These are phyloP conservation scores for barrel medic (Medicago truncatula) DNA, from an alignment of 306 rosid species.

Conservation along the genomic window MtrunA17r5.0-ANR NC_053049.1:44914501-44915000, in stretches of 20 bases:
- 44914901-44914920: not conserved
- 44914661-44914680: not conserved
- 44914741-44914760: no score
- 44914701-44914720: no score
- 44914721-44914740: no score
- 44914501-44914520: slow-evolving; percentile 16
- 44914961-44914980: slow-evolving; percentile 17
- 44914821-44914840: no score
- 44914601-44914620: slow-evolving; percentile 18
- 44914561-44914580: not conserved
- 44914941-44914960: not conserved
- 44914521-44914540: slow-evolving; percentile 16
- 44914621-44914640: not conserved
- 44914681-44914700: no score
- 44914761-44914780: no score
- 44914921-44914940: not conserved
- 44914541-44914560: slow-evolving; percentile 28
- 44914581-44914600: slow-evolving; percentile 33
- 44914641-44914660: not conserved
- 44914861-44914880: not conserved
- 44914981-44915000: slow-evolving; percentile 8
- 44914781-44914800: no score
- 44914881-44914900: not conserved
- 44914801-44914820: no score
- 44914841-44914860: not conserved